These are phyloP conservation scores for Cladophialophora yegresii DNA, from an alignment of 2,329 filamentous ascomycete species.

Conservation along the genomic window DNA sequence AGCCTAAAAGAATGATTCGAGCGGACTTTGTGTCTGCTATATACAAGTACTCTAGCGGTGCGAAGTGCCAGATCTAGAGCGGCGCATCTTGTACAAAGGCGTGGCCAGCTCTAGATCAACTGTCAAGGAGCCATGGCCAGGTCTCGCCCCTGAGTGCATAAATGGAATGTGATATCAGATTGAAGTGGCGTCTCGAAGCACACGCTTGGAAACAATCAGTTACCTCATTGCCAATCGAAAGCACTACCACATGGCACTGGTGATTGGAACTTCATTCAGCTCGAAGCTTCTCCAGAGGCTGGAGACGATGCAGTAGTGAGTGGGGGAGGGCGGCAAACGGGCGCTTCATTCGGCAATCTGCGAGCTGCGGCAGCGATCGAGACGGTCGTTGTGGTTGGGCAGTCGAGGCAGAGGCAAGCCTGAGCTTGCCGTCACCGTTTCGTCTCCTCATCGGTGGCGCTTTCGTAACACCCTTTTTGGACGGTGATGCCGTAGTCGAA, in stretches of 20 bases:
- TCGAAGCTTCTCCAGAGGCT: background rate
- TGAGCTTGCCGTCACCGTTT: background rate
- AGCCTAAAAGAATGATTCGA: constrained; percentile 4
- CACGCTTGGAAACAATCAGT: background rate
- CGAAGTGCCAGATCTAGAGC: background rate
- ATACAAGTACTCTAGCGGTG: too few species aligned
- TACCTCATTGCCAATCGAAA: background rate
- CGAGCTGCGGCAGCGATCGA: background rate
- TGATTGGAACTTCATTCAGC: background rate
- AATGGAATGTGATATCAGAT: background rate
- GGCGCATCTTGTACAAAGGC: constrained; percentile 1
- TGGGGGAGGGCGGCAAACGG: background rate
- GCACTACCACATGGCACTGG: background rate
- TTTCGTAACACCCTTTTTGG: background rate
- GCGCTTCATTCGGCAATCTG: constrained; percentile 8
- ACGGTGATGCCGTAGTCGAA: background rate
- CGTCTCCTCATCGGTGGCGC: background rate
- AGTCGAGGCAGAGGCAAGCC: background rate
- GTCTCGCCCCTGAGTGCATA: background rate
- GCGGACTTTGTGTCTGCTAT: background rate
- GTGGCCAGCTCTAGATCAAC: background rate
- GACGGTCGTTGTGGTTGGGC: background rate
- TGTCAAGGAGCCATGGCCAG: background rate
- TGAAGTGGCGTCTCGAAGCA: background rate
- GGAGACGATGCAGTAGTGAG: constrained; percentile 1